Evolutionary conservation across 768 basidiomycete genomes (phyloP), one percentile per base, ranked within the genome.

Genomic region (Tricholomella constricta): DNA sequence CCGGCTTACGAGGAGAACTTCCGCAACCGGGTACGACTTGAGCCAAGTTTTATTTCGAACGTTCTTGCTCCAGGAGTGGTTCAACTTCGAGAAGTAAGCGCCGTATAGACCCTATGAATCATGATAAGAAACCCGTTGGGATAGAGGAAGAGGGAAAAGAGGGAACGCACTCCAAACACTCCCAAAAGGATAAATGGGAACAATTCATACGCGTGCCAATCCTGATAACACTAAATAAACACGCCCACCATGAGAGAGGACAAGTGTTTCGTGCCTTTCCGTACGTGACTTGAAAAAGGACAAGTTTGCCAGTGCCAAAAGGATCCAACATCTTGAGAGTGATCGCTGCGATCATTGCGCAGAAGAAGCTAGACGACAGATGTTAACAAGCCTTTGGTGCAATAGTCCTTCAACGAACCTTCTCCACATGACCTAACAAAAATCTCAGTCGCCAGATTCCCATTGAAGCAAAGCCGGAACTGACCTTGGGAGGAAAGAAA

Each of bases 331-430:
- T 88, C 71, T 86, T 82, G 40, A 99, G 75, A 0, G 96, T 96
- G 61, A 98, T 88, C 1, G 96, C 96, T 2, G 97, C 97, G 59
- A 98, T 91, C 81, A 98, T 86, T 2, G 97, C 97, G 65, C 97
- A 98, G 69, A 99, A 95, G 73, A 99, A 99, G 63, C 93, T 96
- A 64, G 48, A 52, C 65, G n/a, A 52, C 36, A 34, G 15, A 44
- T 19, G 45, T 48, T 50, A 41, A 66, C 29, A 73, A 64, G 14
- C 64, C 65, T 22, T 68, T 69, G 20, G 69, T 42, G 29, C 42
- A 48, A 53, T 5, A n/a, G 17, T 11, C 42, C n/a, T 3, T 25
- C 23, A 46, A 56, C 69, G 42, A 63, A 92, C 92, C 91, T 91
- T 75, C 94, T 77, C 91, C 92, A 96, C 92, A 98, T 94, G 49